Evolutionary conservation across 2,329 filamentous ascomycete species (phyloP).

Genomic region (Elsinoe perseae): DNA sequence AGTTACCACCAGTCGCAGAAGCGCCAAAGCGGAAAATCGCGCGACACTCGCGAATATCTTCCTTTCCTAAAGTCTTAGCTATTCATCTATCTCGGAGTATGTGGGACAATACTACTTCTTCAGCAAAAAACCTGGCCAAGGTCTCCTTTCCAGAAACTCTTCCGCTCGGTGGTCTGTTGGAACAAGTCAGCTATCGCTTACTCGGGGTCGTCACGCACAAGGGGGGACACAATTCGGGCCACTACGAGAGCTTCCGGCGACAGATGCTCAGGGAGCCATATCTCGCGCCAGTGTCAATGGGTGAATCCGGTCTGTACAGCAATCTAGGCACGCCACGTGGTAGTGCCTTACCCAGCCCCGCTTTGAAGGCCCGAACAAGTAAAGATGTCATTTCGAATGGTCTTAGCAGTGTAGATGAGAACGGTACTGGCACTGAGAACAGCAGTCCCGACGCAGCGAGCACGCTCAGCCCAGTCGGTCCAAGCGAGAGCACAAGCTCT

Average conservation of each 20-base stretch:
- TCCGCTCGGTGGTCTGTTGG: constrained; percentile 68
- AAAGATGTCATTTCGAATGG: not conserved
- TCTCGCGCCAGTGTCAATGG: constrained; percentile 73
- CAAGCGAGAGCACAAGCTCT: not conserved
- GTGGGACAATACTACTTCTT: constrained; percentile 64
- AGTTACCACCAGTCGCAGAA: constrained; percentile 63
- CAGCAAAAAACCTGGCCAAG: constrained; percentile 89
- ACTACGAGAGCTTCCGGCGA: constrained; percentile 92
- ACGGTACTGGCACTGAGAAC: not conserved
- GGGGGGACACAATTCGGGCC: constrained; percentile 89
- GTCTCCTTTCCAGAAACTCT: constrained; percentile 86
- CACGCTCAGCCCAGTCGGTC: constrained; percentile 8
- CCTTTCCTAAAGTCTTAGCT: constrained; percentile 82
- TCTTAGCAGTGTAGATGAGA: not conserved
- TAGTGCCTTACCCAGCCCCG: constrained; percentile 26
- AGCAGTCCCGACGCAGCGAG: constrained; percentile 1
- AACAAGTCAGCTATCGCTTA: constrained; percentile 73
- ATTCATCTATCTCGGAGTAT: constrained; percentile 91
- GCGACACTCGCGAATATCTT: constrained; percentile 76
- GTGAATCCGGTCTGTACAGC: constrained; percentile 66
- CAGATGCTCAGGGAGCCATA: constrained; percentile 60
- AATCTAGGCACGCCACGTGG: constrained; percentile 34
- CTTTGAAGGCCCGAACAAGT: not conserved
- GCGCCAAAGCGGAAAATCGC: constrained; percentile 79
- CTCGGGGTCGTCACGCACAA: constrained; percentile 88